Evolutionary conservation across 2,329 filamentous ascomycete species (phyloP).

Genomic region (Claviceps digitariae): DNA sequence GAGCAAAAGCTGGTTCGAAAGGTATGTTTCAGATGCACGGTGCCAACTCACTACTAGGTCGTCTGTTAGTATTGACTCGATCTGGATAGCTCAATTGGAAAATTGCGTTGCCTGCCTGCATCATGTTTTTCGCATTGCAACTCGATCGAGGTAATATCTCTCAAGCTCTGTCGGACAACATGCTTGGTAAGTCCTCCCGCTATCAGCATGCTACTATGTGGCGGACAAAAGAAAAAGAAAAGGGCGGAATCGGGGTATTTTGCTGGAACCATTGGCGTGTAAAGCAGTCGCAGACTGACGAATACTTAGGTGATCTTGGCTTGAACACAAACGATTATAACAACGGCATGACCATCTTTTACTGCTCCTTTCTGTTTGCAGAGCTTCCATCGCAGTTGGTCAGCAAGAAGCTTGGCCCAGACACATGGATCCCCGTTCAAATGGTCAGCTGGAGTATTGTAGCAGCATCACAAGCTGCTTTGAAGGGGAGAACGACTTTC

Average conservation of each 20-base stretch:
- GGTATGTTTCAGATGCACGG: constrained; percentile 17
- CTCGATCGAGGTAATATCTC: constrained; percentile 23
- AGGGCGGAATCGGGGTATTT: no score
- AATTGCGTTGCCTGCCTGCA: constrained; percentile 25
- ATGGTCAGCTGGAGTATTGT: constrained; percentile 24
- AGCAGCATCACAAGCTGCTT: constrained; percentile 19
- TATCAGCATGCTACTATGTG: neutral
- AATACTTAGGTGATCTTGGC: constrained; percentile 2
- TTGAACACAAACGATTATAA: constrained; percentile 26
- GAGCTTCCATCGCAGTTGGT: constrained; percentile 42
- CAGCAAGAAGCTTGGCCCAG: constrained; percentile 35
- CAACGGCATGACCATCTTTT: constrained; percentile 35
- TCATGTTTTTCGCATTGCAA: constrained; percentile 40
- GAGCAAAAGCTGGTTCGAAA: constrained; percentile 41
- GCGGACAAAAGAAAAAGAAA: neutral
- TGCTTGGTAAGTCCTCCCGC: constrained; percentile 16
- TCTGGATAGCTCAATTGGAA: constrained; percentile 15
- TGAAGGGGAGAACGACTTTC: constrained; percentile 16
- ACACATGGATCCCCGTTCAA: constrained; percentile 34
- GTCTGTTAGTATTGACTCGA: neutral
- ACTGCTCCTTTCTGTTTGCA: constrained; percentile 33
- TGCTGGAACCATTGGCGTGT: neutral
- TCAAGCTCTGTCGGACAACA: constrained; percentile 22
- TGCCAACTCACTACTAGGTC: neutral
- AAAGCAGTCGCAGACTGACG: neutral